A percentile compares a stretch with the other conserved stretches of the same genome.
Conservation (phyloP, 345 rosid species). For the Rhodomyrtus tomentosa region DNA sequence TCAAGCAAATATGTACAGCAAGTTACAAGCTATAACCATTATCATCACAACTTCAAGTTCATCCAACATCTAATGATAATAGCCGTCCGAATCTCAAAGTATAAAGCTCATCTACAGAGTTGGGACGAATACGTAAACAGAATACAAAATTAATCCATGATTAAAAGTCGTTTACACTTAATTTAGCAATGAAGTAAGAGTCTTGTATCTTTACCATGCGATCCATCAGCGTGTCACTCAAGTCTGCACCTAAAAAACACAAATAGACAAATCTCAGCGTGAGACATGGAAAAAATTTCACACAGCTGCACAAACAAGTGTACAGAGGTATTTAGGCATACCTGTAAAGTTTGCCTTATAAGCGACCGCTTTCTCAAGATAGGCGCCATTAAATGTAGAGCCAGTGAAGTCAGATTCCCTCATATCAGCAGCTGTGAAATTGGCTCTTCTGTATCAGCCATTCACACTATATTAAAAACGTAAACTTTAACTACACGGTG, state of each 20-base stretch:
- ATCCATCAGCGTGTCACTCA: constrained; percentile 97
- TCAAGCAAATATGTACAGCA: background rate
- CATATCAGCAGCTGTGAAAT: constrained; percentile 94
- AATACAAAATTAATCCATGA: background rate
- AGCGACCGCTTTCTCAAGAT: constrained; percentile 93
- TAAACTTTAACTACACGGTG: background rate
- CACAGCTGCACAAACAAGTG: background rate
- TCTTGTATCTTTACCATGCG: constrained; percentile 52
- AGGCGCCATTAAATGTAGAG: constrained; percentile 89
- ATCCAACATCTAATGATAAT: background rate
- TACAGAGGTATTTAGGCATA: background rate
- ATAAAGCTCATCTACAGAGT: background rate
- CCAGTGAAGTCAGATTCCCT: constrained; percentile 94
- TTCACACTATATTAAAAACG: constrained; percentile 4
- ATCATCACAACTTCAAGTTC: background rate
- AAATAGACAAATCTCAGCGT: background rate
- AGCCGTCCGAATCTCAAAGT: background rate
- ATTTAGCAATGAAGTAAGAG: background rate
- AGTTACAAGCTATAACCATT: background rate
- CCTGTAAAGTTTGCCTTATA: constrained; percentile 88
- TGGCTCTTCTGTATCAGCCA: constrained; percentile 72
- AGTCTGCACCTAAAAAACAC: constrained; percentile 65
- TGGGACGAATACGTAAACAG: background rate
- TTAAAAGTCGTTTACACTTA: background rate
- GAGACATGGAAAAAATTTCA: background rate